These are phyloP conservation scores for Plasmodium blacklocki DNA, from an alignment of 169 alveolate genomes.

Conservation along the genomic window DNA sequence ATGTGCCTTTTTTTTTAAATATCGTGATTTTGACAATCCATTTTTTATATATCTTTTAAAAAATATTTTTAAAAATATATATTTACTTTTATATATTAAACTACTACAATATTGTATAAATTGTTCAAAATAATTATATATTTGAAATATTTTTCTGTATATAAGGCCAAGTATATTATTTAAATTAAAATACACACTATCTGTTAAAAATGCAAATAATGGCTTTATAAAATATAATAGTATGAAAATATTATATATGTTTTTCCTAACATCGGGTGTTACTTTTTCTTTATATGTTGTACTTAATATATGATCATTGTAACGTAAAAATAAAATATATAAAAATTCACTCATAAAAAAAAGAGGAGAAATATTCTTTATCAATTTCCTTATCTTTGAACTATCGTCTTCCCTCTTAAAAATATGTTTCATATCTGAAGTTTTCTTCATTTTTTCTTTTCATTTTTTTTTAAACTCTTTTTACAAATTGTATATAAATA, in stretches of 20 bases:
- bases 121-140: conserved; percentile 19
- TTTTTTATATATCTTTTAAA: conserved; percentile 49
- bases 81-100: conserved; percentile 36
- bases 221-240: conserved; percentile 56
- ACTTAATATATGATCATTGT: conserved; percentile 62
- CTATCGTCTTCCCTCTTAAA: conserved; percentile 48
- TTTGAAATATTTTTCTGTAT: conserved; percentile 18
- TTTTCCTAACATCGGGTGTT: conserved; percentile 33
- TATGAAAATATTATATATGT: conserved; percentile 63
- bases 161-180: conserved; percentile 45
- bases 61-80: conserved; percentile 28
- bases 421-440: conserved; percentile 35
- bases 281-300: conserved; percentile 45
- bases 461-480: conserved; percentile 24
- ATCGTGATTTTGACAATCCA: conserved; percentile 35
- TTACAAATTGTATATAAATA: no score
- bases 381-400: conserved; percentile 36
- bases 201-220: conserved; percentile 61
- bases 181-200: conserved; percentile 67
- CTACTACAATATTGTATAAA: conserved; percentile 17
- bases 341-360: conserved; percentile 71
- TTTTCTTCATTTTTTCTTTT: conserved; percentile 62
- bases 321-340: conserved; percentile 62
- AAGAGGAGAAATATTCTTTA: conserved; percentile 54
- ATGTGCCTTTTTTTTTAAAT: conserved; percentile 21